Conservation (phyloP, 169 alveolate species). For the Cryptosporidium sp. region DNA sequence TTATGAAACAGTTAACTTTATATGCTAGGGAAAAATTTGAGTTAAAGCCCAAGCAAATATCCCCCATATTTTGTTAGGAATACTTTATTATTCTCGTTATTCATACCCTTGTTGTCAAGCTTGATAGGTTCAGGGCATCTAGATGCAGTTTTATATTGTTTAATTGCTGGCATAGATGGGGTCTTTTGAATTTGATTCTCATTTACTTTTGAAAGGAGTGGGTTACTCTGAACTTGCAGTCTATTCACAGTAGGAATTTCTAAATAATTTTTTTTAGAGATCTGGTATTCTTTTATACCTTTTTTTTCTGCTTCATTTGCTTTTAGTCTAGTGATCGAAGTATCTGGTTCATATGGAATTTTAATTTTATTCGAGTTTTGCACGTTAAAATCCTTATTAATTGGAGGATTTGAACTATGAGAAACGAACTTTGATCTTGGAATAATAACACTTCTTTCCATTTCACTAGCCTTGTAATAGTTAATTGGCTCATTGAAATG, state of each 20-base stretch:
- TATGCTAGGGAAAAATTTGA: neutral
- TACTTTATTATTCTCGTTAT: slow-evolving; percentile 11
- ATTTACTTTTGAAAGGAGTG: neutral
- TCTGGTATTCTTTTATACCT: neutral
- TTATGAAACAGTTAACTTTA: neutral
- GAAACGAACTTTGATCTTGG: slow-evolving; percentile 5
- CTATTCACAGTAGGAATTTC: neutral
- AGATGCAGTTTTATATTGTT: neutral
- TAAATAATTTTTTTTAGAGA: neutral
- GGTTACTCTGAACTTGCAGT: neutral
- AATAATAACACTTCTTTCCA: neutral
- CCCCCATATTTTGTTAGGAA: slow-evolving; percentile 53
- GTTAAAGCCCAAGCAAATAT: slow-evolving; percentile 49
- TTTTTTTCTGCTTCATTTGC: neutral
- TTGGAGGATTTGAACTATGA: neutral
- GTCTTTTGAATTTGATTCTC: neutral
- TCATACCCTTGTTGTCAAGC: neutral
- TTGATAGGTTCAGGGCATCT: neutral
- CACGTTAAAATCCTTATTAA: neutral
- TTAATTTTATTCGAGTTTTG: neutral
- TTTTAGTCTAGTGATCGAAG: neutral
- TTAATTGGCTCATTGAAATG: slow-evolving; percentile 4
- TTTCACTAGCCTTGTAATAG: neutral
- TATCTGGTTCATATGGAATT: neutral
- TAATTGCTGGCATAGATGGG: slow-evolving; percentile 10